Conservation (phyloP, 805 yeast genomes). For the Phaffomyces antillensis region DNA sequence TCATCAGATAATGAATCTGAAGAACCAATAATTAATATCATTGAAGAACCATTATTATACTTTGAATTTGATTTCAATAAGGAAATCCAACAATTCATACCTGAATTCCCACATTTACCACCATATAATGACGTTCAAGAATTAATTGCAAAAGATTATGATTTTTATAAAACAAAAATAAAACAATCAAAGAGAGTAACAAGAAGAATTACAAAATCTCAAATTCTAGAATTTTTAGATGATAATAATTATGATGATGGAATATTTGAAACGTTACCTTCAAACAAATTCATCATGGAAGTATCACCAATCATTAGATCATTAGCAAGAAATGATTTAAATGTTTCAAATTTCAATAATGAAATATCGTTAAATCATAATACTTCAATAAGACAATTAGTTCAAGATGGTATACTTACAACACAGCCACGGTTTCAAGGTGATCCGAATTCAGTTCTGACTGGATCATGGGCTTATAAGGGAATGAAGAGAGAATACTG, state of each 20-base stretch:
- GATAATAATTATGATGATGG: conserved; percentile 7
- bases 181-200: conserved; percentile 11
- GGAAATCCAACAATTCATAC: conserved; percentile 6
- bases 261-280: conserved; percentile 11
- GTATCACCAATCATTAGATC: conserved; percentile 20
- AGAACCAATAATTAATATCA: too few species aligned
- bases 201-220: conserved; percentile 4
- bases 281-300: conserved; percentile 9
- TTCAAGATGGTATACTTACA: background rate
- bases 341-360: conserved; percentile 1
- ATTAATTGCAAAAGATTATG: conserved; percentile 10
- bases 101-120: background rate
- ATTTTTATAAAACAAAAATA: conserved; percentile 11
- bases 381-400: background rate
- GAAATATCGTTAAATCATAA: conserved; percentile 1
- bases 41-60: conserved; percentile 26
- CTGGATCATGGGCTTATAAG: conserved; percentile 4
- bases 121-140: background rate
- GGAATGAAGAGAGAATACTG: background rate
- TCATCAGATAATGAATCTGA: conserved; percentile 9
- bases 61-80: conserved; percentile 33
- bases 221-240: conserved; percentile 3
- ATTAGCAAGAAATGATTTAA: conserved; percentile 16
- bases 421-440: background rate
- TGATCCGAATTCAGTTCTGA: background rate